Base-by-base conservation (phyloP, 2,329 filamentous ascomycete genomes). In the Aspergillus fumigatus region DNA sequence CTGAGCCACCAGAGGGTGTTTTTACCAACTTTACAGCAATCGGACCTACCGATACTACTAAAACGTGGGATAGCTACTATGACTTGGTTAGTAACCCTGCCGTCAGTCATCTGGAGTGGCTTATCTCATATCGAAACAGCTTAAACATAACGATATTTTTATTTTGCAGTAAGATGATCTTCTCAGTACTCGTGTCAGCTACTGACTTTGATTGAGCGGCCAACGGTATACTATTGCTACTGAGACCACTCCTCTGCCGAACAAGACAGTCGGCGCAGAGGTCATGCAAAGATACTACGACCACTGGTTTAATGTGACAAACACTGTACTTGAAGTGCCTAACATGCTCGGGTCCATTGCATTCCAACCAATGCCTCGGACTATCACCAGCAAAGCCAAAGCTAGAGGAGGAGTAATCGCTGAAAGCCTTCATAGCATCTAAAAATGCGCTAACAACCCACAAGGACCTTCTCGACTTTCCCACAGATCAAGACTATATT, bases 11-110 rank as follows among this genome's bases (percentile, higher is more conserved):
- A 0, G 64, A 73, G 1, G 79, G 74, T 4, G 77, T 82, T 2
- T 87, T 88, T 57, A 75, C 79, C 55, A 79, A 80, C 55, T 88
- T 88, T 67, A 78, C 79, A 1, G 73, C 73, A 41, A 74, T 83
- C 49, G 64, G 70, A 1, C 75, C 77, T 1, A 64, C 75, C 23
- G 80, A 83, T 63, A 78, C 70, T 19, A 75, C 73, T 51, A 77
- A 79, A 64, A 77, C 75, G 3, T 80, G 76, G 59, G 63, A 73
- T 54, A 77, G 71, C 6, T 82, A 82, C 59, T 71, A 75, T 52
- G 75, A 77, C 45, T 69, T 84, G 6, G 73, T 82, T 4, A 3
- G 59, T 58, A 71, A 66, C 17, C 65, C 65, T 35, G 6, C 26
- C 17, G 35, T 23, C 38, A 25, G 10, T 10, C 19, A 19, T 6